A percentile compares a stretch with the other conserved stretches of the same genome.
phyloP scores from a whole-genome alignment of 140 eudicot genomes.

The Bidens hawaiensis region DNA sequence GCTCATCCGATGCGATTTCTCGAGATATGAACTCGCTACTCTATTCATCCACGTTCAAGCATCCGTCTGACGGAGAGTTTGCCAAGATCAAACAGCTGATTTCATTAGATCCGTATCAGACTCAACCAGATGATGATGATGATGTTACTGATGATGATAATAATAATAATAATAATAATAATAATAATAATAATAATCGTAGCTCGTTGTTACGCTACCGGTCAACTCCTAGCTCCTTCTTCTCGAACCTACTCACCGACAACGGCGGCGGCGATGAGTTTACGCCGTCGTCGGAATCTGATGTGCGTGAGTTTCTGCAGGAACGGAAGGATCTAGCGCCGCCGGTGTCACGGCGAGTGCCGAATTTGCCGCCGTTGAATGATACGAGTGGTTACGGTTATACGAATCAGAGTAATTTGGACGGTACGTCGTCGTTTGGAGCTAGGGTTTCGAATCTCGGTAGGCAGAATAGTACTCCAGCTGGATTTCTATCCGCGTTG shows the following conservation, averaged over 20 bases:
- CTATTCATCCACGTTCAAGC: conserved; percentile 36
- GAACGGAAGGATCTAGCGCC: conserved; percentile 21
- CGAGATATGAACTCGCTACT: conserved; percentile 35
- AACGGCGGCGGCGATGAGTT: conserved; percentile 26
- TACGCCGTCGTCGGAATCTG: too few species aligned
- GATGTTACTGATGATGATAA: too few species aligned
- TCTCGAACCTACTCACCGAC: conserved; percentile 38
- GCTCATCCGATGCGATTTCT: conserved; percentile 38
- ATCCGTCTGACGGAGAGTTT: conserved; percentile 39
- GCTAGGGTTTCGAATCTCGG: conserved; percentile 37
- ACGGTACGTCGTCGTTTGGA: conserved; percentile 15
- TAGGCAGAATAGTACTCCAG: conserved; percentile 83
- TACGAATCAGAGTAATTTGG: conserved; percentile 17
- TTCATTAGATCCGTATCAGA: conserved; percentile 28
- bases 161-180: too few species aligned
- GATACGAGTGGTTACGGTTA: conserved; percentile 14
- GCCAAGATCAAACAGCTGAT: conserved; percentile 42
- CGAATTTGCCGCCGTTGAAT: conserved; percentile 13
- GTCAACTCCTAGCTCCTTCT: conserved; percentile 73
- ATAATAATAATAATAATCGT: too few species aligned
- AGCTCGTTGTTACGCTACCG: conserved; percentile 48
- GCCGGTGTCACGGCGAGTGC: conserved; percentile 24
- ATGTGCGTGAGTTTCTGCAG: conserved; percentile 25
- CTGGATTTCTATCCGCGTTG: conserved; percentile 60
- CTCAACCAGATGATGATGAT: too few species aligned